Evolutionary conservation across 2,329 filamentous ascomycete species (phyloP).

Genomic region (Microdochium paspali): DNA sequence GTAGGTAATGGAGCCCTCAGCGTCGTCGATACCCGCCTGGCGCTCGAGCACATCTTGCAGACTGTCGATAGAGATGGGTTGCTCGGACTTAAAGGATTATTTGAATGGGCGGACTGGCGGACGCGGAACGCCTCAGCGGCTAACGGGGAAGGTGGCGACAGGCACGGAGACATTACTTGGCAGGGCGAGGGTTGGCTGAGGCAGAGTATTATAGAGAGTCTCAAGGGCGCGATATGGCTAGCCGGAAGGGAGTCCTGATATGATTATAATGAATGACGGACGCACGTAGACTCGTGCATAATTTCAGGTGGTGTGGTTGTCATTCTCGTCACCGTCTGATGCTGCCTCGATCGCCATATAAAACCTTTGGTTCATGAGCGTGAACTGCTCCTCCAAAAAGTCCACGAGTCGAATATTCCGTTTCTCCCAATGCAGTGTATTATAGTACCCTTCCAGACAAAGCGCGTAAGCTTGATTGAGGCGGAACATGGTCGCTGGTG

Average conservation of each 20-base stretch:
- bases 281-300: no score
- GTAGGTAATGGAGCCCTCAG: constrained; percentile 28
- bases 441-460: no score
- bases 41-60: constrained; percentile 43
- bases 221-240: constrained; percentile 47
- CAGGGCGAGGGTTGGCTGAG: constrained; percentile 42
- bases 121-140: constrained; percentile 15
- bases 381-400: no score
- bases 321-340: no score
- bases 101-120: constrained; percentile 45
- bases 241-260: constrained; percentile 19
- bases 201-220: constrained; percentile 42
- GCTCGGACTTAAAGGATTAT: constrained; percentile 40
- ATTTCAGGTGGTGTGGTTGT: no score
- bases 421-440: no score
- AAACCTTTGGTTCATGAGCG: no score
- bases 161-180: constrained; percentile 11
- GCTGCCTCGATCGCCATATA: no score
- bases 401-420: no score
- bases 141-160: constrained; percentile 9
- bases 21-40: constrained; percentile 61
- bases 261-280: neutral
- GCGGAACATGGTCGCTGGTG: no score
- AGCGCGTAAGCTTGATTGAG: no score
- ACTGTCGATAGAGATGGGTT: constrained; percentile 22